Percentiles rank a stretch among this genome's conserved stretches.
Evolutionary conservation across 345 rosid species (phyloP).

Genomic region (Aquilaria sinensis): DNA sequence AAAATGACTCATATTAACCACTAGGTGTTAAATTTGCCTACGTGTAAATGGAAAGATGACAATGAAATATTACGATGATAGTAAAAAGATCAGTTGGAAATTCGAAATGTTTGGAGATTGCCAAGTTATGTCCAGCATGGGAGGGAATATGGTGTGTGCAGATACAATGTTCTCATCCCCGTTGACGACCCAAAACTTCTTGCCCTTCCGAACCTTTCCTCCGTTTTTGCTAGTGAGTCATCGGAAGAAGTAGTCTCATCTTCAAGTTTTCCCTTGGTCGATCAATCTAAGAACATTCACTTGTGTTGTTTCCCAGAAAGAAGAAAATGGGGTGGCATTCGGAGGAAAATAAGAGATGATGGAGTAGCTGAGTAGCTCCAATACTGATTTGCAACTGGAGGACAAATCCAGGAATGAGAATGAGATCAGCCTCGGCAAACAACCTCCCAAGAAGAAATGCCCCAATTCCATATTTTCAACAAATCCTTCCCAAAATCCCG

Average conservation of each 20-base stretch:
- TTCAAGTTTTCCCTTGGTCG: not conserved
- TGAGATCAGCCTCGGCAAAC: conserved; percentile 31
- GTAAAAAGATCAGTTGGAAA: conserved; percentile 15
- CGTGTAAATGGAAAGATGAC: no score
- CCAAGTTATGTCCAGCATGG: conserved; percentile 62
- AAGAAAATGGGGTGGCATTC: conserved; percentile 47
- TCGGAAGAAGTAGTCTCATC: not conserved
- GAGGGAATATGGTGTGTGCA: conserved; percentile 49
- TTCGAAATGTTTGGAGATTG: conserved; percentile 59
- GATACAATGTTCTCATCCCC: conserved; percentile 49
- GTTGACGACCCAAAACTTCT: conserved; percentile 49
- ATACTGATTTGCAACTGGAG: conserved; percentile 60
- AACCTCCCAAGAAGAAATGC: conserved; percentile 75
- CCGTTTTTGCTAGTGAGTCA: conserved; percentile 53
- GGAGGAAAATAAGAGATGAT: conserved; percentile 67
- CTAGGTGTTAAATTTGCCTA: no score
- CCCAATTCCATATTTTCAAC: no score
- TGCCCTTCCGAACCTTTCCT: conserved; percentile 61
- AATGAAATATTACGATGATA: no score
- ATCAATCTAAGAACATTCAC: not conserved
- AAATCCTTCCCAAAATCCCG: no score
- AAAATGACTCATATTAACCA: no score
- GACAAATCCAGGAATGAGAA: conserved; percentile 70
- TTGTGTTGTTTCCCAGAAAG: conserved; percentile 33
- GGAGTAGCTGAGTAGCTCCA: conserved; percentile 44